Evolutionary conservation across 495 filamentous ascomycete species (phyloP), one percentile per base, ranked within the genome.

Genomic region (Tetracladium setigerum): DNA sequence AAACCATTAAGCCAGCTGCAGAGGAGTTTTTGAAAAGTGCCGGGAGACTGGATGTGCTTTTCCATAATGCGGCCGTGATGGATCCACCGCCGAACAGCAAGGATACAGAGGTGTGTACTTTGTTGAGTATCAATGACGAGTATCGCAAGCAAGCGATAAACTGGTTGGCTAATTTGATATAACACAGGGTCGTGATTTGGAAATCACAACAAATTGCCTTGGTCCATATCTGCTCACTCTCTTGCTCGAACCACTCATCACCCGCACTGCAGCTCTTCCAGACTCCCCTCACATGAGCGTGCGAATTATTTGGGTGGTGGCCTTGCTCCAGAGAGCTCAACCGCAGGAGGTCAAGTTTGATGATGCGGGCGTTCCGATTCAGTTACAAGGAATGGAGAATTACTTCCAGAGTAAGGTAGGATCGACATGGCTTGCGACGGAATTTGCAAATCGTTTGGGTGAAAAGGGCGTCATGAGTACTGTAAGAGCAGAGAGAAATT

Each of bases 61-160:
- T 62, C 18, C 68, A 74, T 48, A 79, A 78, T 57, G 74, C 74
- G 9, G 75, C 65, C 16, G 62, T 79, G 37, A 68, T 68, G 62
- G 42, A 49, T 14, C 63, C 66, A 0, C 68, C 72, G 2, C 30
- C n/a, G 1, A 72, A 64, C 18, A 62, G 46, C 15, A 60, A 56
- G n/a, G 58, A 61, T n/a, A 41, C 50, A 24, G 36, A 37, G 30
- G 49, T 56, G 13, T n/a, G 46, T 47, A n/a, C 22, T 27, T 7
- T 27, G 22, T 27, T 27, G 22, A 27, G n/a, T n/a, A n/a, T n/a
- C n/a, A n/a, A n/a, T n/a, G n/a, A n/a, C n/a, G n/a, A n/a, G n/a
- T n/a, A 14, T n/a, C 13, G 5, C 6, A 30, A 17, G 15, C 27
- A 14, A n/a, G 39, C 6, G n/a, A 38, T n/a, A n/a, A n/a, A n/a